These are phyloP conservation scores for Rhodosporidiobolus sp. DNA, from an alignment of 768 basidiomycete species.

Conservation along the genomic window DNA sequence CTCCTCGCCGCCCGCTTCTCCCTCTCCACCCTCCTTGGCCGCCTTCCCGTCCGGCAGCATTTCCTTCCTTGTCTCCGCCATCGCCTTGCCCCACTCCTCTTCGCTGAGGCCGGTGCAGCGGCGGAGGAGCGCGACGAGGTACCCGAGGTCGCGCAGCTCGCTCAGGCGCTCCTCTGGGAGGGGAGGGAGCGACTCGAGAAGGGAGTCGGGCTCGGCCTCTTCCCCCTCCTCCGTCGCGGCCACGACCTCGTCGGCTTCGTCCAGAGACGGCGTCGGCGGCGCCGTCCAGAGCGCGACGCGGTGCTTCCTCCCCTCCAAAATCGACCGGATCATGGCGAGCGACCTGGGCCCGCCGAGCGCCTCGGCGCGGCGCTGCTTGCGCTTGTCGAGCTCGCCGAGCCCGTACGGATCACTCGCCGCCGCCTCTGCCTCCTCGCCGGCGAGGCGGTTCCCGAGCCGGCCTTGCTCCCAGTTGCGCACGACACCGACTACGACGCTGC, in stretches of 20 bases:
- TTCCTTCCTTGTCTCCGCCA: slow-evolving; percentile 9
- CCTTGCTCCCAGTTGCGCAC: slow-evolving; percentile 29
- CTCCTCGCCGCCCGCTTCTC: not conserved
- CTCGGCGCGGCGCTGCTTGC: too few species aligned
- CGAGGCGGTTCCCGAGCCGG: not conserved
- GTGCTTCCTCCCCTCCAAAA: slow-evolving; percentile 18
- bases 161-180: not conserved
- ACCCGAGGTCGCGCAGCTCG: slow-evolving; percentile 16
- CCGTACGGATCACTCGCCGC: not conserved
- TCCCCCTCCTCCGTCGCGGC: not conserved
- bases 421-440: slow-evolving; percentile 3
- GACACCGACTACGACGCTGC: slow-evolving; percentile 23
- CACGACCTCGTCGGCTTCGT: not conserved
- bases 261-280: not conserved
- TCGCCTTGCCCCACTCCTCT: not conserved
- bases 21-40: not conserved
- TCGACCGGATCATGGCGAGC: slow-evolving; percentile 10
- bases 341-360: not conserved
- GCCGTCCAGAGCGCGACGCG: slow-evolving; percentile 14
- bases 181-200: not conserved
- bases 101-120: not conserved
- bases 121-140: slow-evolving; percentile 15
- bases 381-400: not conserved
- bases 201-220: not conserved
- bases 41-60: slow-evolving; percentile 11